phyloP scores from a whole-genome alignment of 106 monocot species.

The Vanilla planifolia region DNA sequence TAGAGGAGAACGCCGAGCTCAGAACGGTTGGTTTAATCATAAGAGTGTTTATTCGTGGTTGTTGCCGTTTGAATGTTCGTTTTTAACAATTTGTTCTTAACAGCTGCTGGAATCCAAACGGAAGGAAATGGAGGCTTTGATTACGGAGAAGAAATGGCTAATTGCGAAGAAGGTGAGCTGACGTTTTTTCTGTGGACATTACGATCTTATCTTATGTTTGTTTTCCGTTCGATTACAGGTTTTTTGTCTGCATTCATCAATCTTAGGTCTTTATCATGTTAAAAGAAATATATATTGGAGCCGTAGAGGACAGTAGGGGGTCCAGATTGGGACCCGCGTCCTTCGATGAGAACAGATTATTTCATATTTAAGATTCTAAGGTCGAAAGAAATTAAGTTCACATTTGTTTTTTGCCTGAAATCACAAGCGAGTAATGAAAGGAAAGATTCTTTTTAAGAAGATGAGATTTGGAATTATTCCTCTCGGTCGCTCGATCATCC shows the following conservation, averaged over 20 bases:
- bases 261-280: background rate
- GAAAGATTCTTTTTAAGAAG: no score
- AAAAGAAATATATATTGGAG: background rate
- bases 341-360: no score
- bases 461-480: no score
- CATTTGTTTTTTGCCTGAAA: no score
- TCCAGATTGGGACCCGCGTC: background rate
- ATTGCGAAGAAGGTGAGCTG: background rate
- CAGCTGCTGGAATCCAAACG: background rate
- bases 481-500: no score
- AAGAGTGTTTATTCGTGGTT: background rate
- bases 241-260: background rate
- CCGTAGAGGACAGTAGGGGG: background rate
- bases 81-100: background rate
- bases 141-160: background rate
- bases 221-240: background rate
- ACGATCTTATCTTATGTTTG: background rate
- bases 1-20: background rate
- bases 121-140: constrained; percentile 3
- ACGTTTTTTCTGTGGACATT: background rate
- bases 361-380: no score
- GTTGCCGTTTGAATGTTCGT: background rate
- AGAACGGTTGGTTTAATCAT: background rate
- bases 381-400: background rate
- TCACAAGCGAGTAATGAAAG: no score